A percentile compares a stretch with the other conserved stretches of the same genome.
These are phyloP conservation scores for Cercospora sp. DNA, from an alignment of 2,329 filamentous ascomycete species.

Conservation along the genomic window DNA sequence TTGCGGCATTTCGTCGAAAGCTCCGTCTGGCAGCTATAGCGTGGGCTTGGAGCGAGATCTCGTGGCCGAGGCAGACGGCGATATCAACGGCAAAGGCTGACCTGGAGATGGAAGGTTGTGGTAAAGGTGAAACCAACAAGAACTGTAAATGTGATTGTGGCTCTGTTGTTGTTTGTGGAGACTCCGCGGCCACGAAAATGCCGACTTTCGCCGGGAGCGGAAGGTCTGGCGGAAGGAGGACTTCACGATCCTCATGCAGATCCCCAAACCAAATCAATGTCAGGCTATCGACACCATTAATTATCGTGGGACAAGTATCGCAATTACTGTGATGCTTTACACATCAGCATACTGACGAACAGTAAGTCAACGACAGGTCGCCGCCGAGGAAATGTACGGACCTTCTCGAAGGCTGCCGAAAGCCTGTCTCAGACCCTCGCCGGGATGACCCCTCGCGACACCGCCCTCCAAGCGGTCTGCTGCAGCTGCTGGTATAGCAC, in stretches of 20 bases:
- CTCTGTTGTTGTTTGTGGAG: background rate
- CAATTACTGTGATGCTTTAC: background rate
- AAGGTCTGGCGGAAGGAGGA: background rate
- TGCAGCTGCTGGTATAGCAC: background rate
- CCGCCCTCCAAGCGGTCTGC: background rate
- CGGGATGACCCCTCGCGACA: conserved; percentile 3
- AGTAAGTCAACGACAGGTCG: background rate
- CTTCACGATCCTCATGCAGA: background rate
- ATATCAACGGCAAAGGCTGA: background rate
- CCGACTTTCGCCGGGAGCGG: background rate
- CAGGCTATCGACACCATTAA: background rate
- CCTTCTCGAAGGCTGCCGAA: background rate
- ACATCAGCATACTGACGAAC: background rate
- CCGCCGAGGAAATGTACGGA: background rate
- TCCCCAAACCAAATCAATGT: background rate
- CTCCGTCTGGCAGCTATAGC: background rate
- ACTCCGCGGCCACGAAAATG: background rate
- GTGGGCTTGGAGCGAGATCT: background rate
- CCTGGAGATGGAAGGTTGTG: background rate
- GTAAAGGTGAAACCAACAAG: background rate
- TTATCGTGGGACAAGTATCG: too few species aligned
- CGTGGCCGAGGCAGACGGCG: background rate
- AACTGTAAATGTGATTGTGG: background rate
- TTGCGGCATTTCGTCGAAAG: background rate
- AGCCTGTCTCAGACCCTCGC: conserved; percentile 4